Evolutionary conservation across 2,329 filamentous ascomycete genomes (phyloP).

Genomic region (Sclerotinia minor): DNA sequence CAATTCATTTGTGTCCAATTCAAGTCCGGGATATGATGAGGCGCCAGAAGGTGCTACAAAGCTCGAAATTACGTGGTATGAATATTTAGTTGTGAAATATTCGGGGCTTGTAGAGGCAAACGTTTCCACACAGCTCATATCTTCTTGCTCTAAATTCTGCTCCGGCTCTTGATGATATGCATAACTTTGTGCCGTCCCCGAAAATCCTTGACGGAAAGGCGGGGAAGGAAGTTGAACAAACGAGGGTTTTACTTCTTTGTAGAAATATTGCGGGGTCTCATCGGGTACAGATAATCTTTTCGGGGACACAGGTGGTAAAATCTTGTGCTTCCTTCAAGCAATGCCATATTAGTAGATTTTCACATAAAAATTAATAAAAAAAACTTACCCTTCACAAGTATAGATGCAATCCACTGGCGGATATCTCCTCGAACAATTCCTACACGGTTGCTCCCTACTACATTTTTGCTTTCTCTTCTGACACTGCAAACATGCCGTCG

Average conservation of each 20-base stretch:
- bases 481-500: constrained; percentile 23
- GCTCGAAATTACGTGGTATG: background rate
- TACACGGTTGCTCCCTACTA: constrained; percentile 24
- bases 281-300: constrained; percentile 12
- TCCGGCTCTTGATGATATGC: background rate
- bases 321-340: background rate
- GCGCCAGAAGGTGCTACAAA: background rate
- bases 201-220: background rate
- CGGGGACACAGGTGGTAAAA: background rate
- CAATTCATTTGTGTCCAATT: background rate
- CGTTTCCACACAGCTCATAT: background rate
- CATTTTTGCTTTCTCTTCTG: constrained; percentile 26
- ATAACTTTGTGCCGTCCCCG: background rate
- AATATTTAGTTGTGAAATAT: background rate
- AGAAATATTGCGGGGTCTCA: background rate
- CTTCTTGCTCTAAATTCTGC: background rate
- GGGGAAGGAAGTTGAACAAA: background rate
- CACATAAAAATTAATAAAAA: background rate
- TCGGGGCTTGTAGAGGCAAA: background rate
- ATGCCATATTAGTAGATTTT: constrained; percentile 1
- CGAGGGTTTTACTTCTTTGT: background rate
- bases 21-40: background rate
- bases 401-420: constrained; percentile 24
- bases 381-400: constrained; percentile 17
- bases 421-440: constrained; percentile 24